Evolutionary conservation across 495 filamentous ascomycete species (phyloP), one percentile per base, ranked within the genome.

Genomic region (Tuber borchii): DNA sequence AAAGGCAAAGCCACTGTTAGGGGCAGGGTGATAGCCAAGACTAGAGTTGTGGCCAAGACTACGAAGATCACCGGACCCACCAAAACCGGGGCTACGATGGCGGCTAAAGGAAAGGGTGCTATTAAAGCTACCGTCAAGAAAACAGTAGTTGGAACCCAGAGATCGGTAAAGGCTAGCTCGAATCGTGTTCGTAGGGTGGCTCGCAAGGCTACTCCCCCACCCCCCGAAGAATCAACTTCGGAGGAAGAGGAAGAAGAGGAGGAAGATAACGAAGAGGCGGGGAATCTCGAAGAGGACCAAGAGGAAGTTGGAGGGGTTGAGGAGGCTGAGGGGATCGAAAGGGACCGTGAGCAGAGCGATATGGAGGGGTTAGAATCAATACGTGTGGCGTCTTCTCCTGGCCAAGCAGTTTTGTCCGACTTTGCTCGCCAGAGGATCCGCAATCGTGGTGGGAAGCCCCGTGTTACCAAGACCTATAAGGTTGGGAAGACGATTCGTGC

Each of bases 81-180:
- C 12, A 65, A 34, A 34, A 17, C 26, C 26, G 17, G 31, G 34
- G 19, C 14, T 26, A 65, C 26, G 26, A 34, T 31, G 56, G 56
- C 56, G 14, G 14, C 56, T 12, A 65, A 31, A 65, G 26, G 56
- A 31, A 78, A 73, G 68, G 34, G 44, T 34, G 39, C 40, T 40
- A 70, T 42, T 2, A 77, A 56, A 46, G n/a, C 51, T 31, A 40
- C 65, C 39, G 34, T 34, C 20, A 87, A 80, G 75, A 84, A 84
- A 71, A 85, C 83, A 43, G 78, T 76, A 61, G 81, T 81, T 26
- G 80, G 86, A 80, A 88, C 89, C 79, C 86, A 82, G 72, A 87
- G 76, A 46, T 68, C 70, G 22, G 73, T 71, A 61, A 76, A 34
- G 19, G 44, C 74, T 20, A 26, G 31, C 71, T 74, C 56, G 26